A percentile compares a stretch with the other conserved stretches of the same genome.
Conservation (phyloP, 768 basidiomycete genomes). For the Pleurotus eryngii region DNA sequence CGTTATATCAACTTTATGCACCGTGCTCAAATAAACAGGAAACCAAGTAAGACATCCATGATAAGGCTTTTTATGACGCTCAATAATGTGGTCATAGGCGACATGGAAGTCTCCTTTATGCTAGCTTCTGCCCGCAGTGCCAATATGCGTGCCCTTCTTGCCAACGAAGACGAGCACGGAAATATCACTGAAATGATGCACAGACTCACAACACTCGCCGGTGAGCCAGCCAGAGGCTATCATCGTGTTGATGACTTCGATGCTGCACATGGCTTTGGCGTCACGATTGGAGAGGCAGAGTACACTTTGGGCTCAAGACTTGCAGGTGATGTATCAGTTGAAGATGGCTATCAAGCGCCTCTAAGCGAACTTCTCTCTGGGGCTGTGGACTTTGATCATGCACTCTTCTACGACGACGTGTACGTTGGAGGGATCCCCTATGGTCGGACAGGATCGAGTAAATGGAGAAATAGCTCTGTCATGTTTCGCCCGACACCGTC, state of each 20-base stretch:
- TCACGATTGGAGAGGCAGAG: not conserved
- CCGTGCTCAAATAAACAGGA: constrained; percentile 11
- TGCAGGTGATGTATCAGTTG: not conserved
- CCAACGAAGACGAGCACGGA: constrained; percentile 3
- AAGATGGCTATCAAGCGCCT: not conserved
- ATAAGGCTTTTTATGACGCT: not conserved
- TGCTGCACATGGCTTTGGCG: too few relatives aligned
- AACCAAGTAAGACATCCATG: constrained; percentile 9
- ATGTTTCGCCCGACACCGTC: constrained; percentile 2
- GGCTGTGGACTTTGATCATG: not conserved
- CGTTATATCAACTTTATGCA: constrained; percentile 23
- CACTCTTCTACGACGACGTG: not conserved
- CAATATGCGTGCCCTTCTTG: constrained; percentile 13
- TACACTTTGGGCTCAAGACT: not conserved
- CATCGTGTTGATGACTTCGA: constrained; percentile 9
- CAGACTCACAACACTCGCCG: constrained; percentile 7
- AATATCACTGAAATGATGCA: constrained; percentile 5
- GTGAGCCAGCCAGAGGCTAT: constrained; percentile 14
- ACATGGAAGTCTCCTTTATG: constrained; percentile 16
- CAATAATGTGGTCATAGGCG: constrained; percentile 6
- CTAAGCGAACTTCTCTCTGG: not conserved
- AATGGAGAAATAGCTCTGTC: constrained; percentile 9
- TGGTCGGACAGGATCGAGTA: constrained; percentile 5
- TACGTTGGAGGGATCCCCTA: constrained; percentile 9
- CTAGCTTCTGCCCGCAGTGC: constrained; percentile 3